phyloP scores from a whole-genome alignment of 1,284 basidiomycete genomes.

The Bondarzewia mesenterica region DNA sequence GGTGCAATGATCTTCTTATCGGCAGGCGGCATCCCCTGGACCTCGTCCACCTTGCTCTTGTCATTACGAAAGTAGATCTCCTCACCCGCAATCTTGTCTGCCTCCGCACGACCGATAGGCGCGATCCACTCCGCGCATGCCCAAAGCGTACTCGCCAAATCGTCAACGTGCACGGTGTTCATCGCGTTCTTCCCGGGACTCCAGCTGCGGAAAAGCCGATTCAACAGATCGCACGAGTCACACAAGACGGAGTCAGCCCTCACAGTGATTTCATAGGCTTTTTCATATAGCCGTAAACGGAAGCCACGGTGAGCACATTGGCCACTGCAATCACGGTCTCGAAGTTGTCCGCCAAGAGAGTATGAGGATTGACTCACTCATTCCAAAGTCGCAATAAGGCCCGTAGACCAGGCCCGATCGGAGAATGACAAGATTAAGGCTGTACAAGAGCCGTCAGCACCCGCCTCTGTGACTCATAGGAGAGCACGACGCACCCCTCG shows the following conservation, averaged over 20 bases:
- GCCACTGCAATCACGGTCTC: conserved; percentile 30
- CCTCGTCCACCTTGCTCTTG: conserved; percentile 53
- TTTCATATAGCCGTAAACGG: conserved; percentile 77
- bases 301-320: conserved; percentile 67
- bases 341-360: conserved; percentile 1
- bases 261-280: conserved; percentile 85
- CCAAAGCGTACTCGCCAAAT: conserved; percentile 72
- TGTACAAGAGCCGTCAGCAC: conserved; percentile 19
- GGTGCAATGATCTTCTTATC: conserved; percentile 59
- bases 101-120: conserved; percentile 50
- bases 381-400: conserved; percentile 64
- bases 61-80: conserved; percentile 65
- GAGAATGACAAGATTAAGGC: conserved; percentile 76
- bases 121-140: conserved; percentile 71
- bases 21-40: conserved; percentile 52
- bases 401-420: conserved; percentile 69
- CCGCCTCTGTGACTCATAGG: conserved; percentile 3
- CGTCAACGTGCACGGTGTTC: conserved; percentile 74
- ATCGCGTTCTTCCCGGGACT: conserved; percentile 73
- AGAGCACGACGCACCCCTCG: conserved; percentile 40
- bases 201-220: conserved; percentile 38
- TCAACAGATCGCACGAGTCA: conserved; percentile 9
- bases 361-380: conserved; percentile 33
- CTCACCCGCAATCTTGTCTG: conserved; percentile 58
- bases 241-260: conserved; percentile 20